Conservation (phyloP, 495 filamentous ascomycete genomes). For the Beverwykella pulmonaria region DNA sequence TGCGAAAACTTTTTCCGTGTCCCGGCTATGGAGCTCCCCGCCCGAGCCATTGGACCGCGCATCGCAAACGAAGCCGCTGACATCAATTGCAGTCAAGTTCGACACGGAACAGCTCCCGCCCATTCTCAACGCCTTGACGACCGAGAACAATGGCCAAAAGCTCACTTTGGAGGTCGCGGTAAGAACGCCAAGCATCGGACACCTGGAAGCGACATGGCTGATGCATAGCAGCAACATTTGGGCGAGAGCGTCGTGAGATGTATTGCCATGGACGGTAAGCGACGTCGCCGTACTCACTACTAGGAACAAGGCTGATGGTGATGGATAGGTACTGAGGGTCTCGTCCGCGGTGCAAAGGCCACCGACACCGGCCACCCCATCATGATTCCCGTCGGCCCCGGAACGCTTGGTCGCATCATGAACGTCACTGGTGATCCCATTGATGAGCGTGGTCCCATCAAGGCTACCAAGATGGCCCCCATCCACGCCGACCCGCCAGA, state of each 20-base stretch:
- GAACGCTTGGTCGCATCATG: constrained; percentile 97
- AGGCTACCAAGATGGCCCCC: constrained; percentile 78
- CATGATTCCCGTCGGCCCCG: constrained; percentile 93
- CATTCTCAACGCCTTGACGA: constrained; percentile 96
- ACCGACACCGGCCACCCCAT: constrained; percentile 92
- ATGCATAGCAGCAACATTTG: constrained; percentile 84
- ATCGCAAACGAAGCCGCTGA: constrained; percentile 48
- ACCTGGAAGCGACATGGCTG: constrained; percentile 42
- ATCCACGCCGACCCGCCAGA: constrained; percentile 92
- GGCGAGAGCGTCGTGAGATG: constrained; percentile 98
- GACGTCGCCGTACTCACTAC: neutral
- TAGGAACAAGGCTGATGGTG: constrained; percentile 15
- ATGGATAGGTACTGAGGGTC: constrained; percentile 90
- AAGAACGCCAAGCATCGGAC: constrained; percentile 52
- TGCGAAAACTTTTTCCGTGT: constrained; percentile 40
- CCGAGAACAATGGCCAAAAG: constrained; percentile 89
- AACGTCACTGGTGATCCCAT: constrained; percentile 99
- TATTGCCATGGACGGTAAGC: constrained; percentile 99
- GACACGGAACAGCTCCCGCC: constrained; percentile 89
- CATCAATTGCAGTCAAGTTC: constrained; percentile 75
- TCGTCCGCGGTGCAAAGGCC: constrained; percentile 83
- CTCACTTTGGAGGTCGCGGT: constrained; percentile 95
- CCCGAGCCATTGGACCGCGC: constrained; percentile 17
- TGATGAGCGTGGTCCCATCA: constrained; percentile 98
- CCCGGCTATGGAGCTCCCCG: constrained; percentile 20